These are phyloP conservation scores for Colletotrichum lentis DNA, from an alignment of 2,329 filamentous ascomycete species.

Conservation along the genomic window DNA sequence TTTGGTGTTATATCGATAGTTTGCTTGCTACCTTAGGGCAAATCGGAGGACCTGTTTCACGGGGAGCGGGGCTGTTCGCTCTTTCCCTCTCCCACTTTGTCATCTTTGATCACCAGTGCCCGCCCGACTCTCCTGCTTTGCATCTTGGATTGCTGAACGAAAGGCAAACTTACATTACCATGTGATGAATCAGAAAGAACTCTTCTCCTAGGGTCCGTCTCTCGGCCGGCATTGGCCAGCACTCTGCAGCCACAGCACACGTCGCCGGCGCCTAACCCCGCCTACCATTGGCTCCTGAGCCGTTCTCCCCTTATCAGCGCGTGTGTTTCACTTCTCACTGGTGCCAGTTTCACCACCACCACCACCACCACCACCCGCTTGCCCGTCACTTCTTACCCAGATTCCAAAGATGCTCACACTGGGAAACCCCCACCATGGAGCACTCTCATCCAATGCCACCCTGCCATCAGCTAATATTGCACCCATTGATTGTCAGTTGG, in stretches of 20 bases:
- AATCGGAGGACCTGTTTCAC: too few species aligned
- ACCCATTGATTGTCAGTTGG: too few species aligned
- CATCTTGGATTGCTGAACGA: background rate
- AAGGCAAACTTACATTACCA: background rate
- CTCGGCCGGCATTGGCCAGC: slow-evolving; percentile 26
- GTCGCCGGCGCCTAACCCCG: slow-evolving; percentile 43
- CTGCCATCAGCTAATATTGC: background rate
- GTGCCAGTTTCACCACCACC: slow-evolving; percentile 44
- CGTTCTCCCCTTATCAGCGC: slow-evolving; percentile 39
- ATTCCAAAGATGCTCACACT: background rate
- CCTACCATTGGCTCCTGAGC: slow-evolving; percentile 42
- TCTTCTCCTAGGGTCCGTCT: background rate
- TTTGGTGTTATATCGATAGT: background rate
- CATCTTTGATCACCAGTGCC: background rate
- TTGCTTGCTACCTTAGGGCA: background rate
- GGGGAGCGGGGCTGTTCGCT: background rate
- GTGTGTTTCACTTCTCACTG: slow-evolving; percentile 44
- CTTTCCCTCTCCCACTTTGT: background rate
- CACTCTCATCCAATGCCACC: background rate
- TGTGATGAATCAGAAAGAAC: slow-evolving; percentile 14
- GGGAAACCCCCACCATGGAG: background rate
- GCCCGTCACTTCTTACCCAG: background rate
- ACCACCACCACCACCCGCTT: slow-evolving; percentile 20
- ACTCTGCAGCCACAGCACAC: slow-evolving; percentile 26
- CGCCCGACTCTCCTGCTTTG: background rate